A percentile compares a stretch with the other conserved stretches of the same genome.
Evolutionary conservation across 495 filamentous ascomycete species (phyloP).

Genomic region (Aspergillus ostianus): DNA sequence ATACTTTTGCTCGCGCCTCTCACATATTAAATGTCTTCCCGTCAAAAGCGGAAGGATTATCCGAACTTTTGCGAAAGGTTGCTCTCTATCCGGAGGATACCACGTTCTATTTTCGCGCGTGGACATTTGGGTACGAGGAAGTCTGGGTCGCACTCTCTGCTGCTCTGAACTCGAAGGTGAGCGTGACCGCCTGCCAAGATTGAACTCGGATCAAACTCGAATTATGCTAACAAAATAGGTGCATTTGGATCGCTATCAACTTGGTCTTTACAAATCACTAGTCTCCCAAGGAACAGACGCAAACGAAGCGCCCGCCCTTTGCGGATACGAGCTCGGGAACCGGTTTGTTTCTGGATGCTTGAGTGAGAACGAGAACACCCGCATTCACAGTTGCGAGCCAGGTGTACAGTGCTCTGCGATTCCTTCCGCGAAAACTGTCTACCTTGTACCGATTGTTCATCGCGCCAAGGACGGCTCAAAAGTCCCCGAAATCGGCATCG

Average conservation of each 20-base stretch:
- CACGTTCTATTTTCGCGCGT: conserved; percentile 80
- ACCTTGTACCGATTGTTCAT: conserved; percentile 74
- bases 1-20: conserved; percentile 62
- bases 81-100: conserved; percentile 69
- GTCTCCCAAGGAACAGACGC: conserved; percentile 34
- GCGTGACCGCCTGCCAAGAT: not conserved
- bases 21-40: conserved; percentile 50
- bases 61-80: conserved; percentile 70
- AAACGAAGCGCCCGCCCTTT: conserved; percentile 63
- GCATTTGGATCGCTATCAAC: conserved; percentile 81
- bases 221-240: conserved; percentile 51
- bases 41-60: conserved; percentile 66
- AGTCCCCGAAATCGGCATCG: conserved; percentile 71
- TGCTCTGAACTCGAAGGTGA: conserved; percentile 62
- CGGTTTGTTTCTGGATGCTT: conserved; percentile 64
- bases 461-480: conserved; percentile 55
- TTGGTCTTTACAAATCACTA: conserved; percentile 69
- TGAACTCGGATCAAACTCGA: not conserved
- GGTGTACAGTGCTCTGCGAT: conserved; percentile 61
- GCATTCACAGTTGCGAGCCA: conserved; percentile 86
- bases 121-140: conserved; percentile 94
- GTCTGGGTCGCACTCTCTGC: conserved; percentile 83
- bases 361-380: conserved; percentile 59
- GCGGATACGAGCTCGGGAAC: conserved; percentile 78
- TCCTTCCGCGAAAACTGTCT: conserved; percentile 57